Percentiles rank a stretch among this genome's conserved stretches.
Conservation (phyloP, 108 stramenopile genomes). For the Cyclotella choctawhatcheeana region DNA sequence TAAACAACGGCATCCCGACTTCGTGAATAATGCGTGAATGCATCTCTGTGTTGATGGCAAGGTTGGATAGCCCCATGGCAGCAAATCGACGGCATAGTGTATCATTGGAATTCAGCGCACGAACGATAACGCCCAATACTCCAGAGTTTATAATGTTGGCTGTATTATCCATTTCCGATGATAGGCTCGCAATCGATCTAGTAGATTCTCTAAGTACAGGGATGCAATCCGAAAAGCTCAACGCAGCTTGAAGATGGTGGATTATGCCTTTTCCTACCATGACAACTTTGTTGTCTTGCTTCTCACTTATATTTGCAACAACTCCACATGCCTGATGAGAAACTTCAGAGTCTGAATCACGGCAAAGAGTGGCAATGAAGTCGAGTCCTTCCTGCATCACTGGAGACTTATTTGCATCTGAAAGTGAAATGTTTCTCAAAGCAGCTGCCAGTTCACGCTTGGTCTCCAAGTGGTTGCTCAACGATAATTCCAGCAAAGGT, state of each 20-base stretch:
- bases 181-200: conserved; percentile 79
- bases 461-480: conserved; percentile 70
- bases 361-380: conserved; percentile 71
- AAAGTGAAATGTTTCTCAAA: conserved; percentile 73
- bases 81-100: conserved; percentile 81
- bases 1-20: conserved; percentile 63
- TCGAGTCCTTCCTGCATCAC: conserved; percentile 69
- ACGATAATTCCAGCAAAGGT: conserved; percentile 65
- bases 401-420: conserved; percentile 82
- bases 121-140: conserved; percentile 61
- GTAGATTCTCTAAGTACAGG: conserved; percentile 81
- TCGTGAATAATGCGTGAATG: conserved; percentile 74
- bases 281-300: conserved; percentile 59
- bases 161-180: conserved; percentile 77
- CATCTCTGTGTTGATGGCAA: conserved; percentile 62
- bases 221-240: conserved; percentile 64
- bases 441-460: conserved; percentile 83
- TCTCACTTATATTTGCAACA: conserved; percentile 82
- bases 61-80: conserved; percentile 84
- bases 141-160: conserved; percentile 70
- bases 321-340: conserved; percentile 77
- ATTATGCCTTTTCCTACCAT: conserved; percentile 76
- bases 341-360: conserved; percentile 68
- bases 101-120: conserved; percentile 71
- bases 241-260: conserved; percentile 83